Evolutionary conservation across 352 stramenopile species (phyloP).

Genomic region (Globisporangium canariense): DNA sequence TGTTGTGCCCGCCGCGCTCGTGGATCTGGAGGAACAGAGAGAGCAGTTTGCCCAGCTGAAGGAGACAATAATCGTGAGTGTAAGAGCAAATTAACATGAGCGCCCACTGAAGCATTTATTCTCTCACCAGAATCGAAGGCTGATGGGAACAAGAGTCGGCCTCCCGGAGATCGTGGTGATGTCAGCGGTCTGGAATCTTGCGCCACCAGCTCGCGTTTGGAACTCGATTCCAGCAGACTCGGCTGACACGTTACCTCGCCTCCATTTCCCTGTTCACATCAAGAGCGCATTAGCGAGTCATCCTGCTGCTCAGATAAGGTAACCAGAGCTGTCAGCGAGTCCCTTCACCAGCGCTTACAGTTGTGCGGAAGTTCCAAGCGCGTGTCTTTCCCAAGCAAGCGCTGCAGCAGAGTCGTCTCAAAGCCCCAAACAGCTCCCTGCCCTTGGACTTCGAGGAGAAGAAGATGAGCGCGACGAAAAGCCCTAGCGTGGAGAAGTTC

Average conservation of each 20-base stretch:
- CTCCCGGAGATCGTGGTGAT: slow-evolving; percentile 18
- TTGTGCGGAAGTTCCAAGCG: background rate
- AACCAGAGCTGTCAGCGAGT: background rate
- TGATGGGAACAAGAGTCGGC: slow-evolving; percentile 20
- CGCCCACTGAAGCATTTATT: background rate
- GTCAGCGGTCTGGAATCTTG: slow-evolving; percentile 12
- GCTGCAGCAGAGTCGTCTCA: slow-evolving; percentile 7
- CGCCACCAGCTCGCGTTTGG: slow-evolving; percentile 9
- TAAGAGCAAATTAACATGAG: background rate
- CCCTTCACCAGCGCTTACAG: background rate
- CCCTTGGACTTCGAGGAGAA: slow-evolving; percentile 23
- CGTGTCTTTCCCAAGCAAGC: background rate
- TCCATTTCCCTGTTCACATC: background rate
- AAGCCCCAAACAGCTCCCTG: slow-evolving; percentile 4
- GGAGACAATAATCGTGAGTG: background rate
- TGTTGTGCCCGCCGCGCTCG: slow-evolving; percentile 22
- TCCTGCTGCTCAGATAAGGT: background rate
- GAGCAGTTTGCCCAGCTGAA: slow-evolving; percentile 23
- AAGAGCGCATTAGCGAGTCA: background rate
- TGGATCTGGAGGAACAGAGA: slow-evolving; percentile 28
- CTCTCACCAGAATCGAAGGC: slow-evolving; percentile 28
- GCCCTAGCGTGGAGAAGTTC: slow-evolving; percentile 30
- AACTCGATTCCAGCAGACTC: slow-evolving; percentile 13
- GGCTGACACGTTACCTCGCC: background rate
- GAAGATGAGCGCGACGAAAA: slow-evolving; percentile 32